Evolutionary conservation across 768 basidiomycete species (phyloP).

Genomic region (Russula lepida): DNA sequence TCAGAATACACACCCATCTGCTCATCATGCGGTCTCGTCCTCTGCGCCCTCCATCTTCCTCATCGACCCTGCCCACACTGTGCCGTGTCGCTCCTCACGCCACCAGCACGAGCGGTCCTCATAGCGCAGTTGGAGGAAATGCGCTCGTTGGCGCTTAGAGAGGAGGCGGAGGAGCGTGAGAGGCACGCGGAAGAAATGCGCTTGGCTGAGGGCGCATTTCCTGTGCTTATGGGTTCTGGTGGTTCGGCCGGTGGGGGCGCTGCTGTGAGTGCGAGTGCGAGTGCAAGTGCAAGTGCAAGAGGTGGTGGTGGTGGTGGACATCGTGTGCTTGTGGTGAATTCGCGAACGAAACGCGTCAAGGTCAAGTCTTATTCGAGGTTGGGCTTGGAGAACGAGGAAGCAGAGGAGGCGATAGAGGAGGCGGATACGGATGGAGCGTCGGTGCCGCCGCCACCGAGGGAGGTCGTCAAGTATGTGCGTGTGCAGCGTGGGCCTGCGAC

Average conservation of each 20-base stretch:
- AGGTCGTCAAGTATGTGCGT: conserved; percentile 8
- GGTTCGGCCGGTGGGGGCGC: neutral
- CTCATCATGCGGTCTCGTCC: conserved; percentile 17
- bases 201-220: conserved; percentile 14
- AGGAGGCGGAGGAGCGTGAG: conserved; percentile 5
- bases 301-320: neutral
- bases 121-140: conserved; percentile 5
- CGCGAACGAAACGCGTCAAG: conserved; percentile 3
- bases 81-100: conserved; percentile 2
- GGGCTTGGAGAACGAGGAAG: neutral
- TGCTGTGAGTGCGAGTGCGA: neutral
- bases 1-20: conserved; percentile 20
- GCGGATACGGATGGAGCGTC: neutral
- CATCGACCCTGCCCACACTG: conserved; percentile 17
- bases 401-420: neutral
- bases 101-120: neutral
- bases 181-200: neutral
- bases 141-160: neutral
- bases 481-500: conserved; percentile 9
- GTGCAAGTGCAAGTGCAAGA: neutral
- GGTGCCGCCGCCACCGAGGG: conserved; percentile 9
- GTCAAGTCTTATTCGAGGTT: neutral
- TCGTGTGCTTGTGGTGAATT: conserved; percentile 10
- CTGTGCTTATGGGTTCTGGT: neutral
- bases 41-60: conserved; percentile 12